A percentile compares a stretch with the other conserved stretches of the same genome.
Evolutionary conservation across 192 early-diverging fungal species (phyloP).

Genomic region (Chytriomyces sp.): DNA sequence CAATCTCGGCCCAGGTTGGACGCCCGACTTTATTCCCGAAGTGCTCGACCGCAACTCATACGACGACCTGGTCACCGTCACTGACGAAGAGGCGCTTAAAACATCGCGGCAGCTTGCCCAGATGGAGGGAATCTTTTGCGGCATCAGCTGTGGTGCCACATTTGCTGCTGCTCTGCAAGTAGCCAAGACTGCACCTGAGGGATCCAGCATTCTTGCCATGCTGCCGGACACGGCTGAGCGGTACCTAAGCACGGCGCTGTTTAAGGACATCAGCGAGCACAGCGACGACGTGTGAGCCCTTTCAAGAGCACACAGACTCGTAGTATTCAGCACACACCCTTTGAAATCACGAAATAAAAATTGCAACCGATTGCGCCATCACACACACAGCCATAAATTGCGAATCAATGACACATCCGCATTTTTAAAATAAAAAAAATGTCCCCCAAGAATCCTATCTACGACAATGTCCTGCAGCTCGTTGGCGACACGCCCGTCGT

Average conservation of each 20-base stretch:
- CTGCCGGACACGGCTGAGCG: conserved; percentile 45
- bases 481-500: conserved; percentile 31
- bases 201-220: conserved; percentile 35
- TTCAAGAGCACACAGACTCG: too few species aligned
- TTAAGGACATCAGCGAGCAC: conserved; percentile 36
- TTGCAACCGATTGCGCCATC: background rate
- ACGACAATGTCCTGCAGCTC: background rate
- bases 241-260: conserved; percentile 45
- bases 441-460: conserved; percentile 7
- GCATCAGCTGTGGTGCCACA: conserved; percentile 37
- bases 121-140: conserved; percentile 45
- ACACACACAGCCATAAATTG: background rate
- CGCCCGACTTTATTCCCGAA: conserved; percentile 42
- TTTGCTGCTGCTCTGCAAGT: conserved; percentile 35
- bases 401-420: background rate
- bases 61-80: conserved; percentile 26
- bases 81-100: conserved; percentile 39
- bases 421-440: background rate
- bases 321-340: too few species aligned
- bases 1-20: too few species aligned
- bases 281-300: conserved; percentile 35
- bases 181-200: conserved; percentile 27
- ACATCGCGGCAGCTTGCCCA: conserved; percentile 36
- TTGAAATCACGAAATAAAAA: background rate
- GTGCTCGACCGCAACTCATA: conserved; percentile 35